phyloP scores from a whole-genome alignment of 352 stramenopile genomes.

The Poterioochromonas sp. region DNA sequence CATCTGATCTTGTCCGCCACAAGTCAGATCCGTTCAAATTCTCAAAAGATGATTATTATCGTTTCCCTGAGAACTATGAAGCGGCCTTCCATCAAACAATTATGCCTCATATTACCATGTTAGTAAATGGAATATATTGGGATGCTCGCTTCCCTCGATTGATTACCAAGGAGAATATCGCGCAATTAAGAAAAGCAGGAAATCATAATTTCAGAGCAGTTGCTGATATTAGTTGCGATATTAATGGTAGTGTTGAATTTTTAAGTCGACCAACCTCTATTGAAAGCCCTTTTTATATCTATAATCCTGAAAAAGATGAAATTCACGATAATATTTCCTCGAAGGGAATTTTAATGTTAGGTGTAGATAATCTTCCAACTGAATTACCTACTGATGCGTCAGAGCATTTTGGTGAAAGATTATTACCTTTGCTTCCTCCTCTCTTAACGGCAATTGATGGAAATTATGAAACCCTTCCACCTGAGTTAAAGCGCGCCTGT shows the following conservation, averaged over 20 bases:
- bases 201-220: conserved; percentile 68
- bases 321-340: conserved; percentile 54
- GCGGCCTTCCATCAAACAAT: conserved; percentile 75
- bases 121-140: conserved; percentile 94
- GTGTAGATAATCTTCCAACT: conserved; percentile 86
- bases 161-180: conserved; percentile 76
- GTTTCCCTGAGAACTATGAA: conserved; percentile 75
- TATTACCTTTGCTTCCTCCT: conserved; percentile 64
- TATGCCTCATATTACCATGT: conserved; percentile 73
- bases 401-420: conserved; percentile 83
- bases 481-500: conserved; percentile 69
- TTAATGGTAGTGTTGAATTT: conserved; percentile 83
- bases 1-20: conserved; percentile 49
- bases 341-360: conserved; percentile 78
- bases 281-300: conserved; percentile 82
- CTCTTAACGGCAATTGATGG: conserved; percentile 51
- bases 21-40: conserved; percentile 39
- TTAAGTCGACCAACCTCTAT: conserved; percentile 81
- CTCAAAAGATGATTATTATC: conserved; percentile 72
- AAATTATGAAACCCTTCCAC: conserved; percentile 53
- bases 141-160: conserved; percentile 82
- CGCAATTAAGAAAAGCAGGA: conserved; percentile 52
- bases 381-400: conserved; percentile 84
- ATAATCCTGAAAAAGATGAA: conserved; percentile 59
- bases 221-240: conserved; percentile 88